Base-by-base conservation (phyloP, 306 rosid genomes). In the Parietaria judaica region DNA sequence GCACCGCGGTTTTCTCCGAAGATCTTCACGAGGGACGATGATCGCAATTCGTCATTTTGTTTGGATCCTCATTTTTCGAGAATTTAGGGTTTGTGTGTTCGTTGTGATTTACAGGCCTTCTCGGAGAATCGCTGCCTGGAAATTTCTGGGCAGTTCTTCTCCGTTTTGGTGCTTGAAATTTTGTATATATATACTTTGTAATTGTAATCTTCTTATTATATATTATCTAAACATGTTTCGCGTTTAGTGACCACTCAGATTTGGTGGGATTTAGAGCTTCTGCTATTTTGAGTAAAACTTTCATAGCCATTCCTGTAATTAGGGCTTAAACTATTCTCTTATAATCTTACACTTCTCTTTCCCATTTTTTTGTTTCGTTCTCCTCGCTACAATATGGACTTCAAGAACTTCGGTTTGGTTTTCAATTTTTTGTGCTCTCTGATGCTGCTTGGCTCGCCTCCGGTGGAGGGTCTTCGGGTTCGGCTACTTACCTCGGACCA, bases 1-100 rank as follows among this genome's bases (percentile, higher is more conserved):
- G 94, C 66, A 83, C 97, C 3, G 95, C 74, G 17, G 80, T 92
- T 63, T 94, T 84, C 81, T 94, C 97, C 13, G 99, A 94, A 83
- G 99, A 94, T 80, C 99, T 94, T 70, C 97, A 88, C 14, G 99
- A 88, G 80, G 99, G 99, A 69, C 74, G 99, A 58, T 94, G 82
- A 88, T 63, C 60, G 49, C 65, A 52, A 16, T 67, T 35, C 45
- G 11, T 64, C 64, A 57, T 60, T 50, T 46, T 49, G 60, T 10
- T 47, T 68, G 60, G 56, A 12, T 5, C 66, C 67, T 46, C 34
- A 16, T 49, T 45, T 69, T 82, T 73, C 64, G 35, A 8, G 63
- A 47, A 35, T 6, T 4, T 39, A 51, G 77, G 60, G 65, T 46
- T 61, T 72, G 67, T 56, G 17, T 58, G 14, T 74, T 63, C 31